Evolutionary conservation across 1,284 basidiomycete genomes (phyloP), one percentile per base, ranked within the genome.

Genomic region (Pyrrhoderma noxium): DNA sequence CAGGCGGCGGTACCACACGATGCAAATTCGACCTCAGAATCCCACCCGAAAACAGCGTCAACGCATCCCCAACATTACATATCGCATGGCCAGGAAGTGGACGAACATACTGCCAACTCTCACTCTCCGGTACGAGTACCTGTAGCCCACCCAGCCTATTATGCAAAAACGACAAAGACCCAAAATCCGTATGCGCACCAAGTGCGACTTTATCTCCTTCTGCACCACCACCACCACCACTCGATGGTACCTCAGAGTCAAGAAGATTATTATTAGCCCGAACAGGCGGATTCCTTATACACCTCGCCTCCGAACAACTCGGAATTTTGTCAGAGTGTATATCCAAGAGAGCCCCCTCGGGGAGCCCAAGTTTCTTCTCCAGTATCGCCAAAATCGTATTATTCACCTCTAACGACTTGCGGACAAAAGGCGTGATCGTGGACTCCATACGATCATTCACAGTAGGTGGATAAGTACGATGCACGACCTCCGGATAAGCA

Each of bases 81-180:
- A 82, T 69, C 1, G 76, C 76, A 52, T 80, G 75, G 0, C 76
- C 75, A 0, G 76, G 74, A 23, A 85, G 61, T 1, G 81, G 81
- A 69, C 75, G 74, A 54, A 86, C 70, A 56, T 85, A 86, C 58
- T 79, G 78, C 85, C 85, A 88, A 18, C 72, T 64, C n/a, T 77
- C 70, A 8, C 73, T 66, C 2, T 77, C 78, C 0, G 82, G 82
- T 1, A 75, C 73, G 39, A 85, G 69, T 0, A 87, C 82, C 58
- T 88, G 85, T 4, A 88, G 66, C 0, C 85, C 85, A 2, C 84
- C 84, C 0, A 88, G 73, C 13, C 75, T 74, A 62, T 86, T 86
- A 62, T 83, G 79, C 46, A 85, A 65, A 64, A 84, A 77, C 0
- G 80, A 77, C 75, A 70, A 57, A 14, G 67, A 68, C 14, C 69